Base-by-base conservation (phyloP, 176 grass and related monocot species). In the Neostapfia colusana region DNA sequence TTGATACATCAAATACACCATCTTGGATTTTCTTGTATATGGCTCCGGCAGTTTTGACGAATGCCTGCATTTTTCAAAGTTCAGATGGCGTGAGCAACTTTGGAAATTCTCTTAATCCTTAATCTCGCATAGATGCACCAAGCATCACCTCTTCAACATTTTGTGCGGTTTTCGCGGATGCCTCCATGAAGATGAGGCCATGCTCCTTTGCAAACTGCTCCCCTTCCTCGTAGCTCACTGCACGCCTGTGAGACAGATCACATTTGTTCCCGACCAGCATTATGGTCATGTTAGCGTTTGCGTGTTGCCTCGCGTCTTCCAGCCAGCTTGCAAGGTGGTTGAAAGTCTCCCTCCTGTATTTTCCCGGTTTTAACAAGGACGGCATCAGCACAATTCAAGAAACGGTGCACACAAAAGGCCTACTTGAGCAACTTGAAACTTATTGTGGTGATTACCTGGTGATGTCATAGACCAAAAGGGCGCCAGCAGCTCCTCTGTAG, bases 21-120 rank as follows among this genome's bases (percentile, higher is more conserved):
- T 93, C 91, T 38, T 90, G 91, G 37, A 90, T 93, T 77, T 93
- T 93, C 79, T 93, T 93, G 82, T 90, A 90, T 67, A 93, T 88
- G n/a, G 82, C 83, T 45, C 82, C 85, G 64, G 91, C 87, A 26
- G 87, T 93, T 78, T 81, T 88, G 39, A 93, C 80, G 9, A 93
- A 93, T 37, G 70, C 91, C 91, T 93, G 81, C 3, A 53, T 85
- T 75, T 75, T 75, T 41, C 18, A 40, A 24, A 16, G 28, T 51
- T 25, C 44, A 51, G 8, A 69, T n/a, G 4, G 2, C 38, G 81
- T 40, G 18, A 87, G 43, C 37, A 65, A 80, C 11, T 21, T 18
- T 17, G 0, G n/a, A 44, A 39, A 5, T 8, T 14, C 11, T 49
- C 20, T 55, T 14, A 70, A 40, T 12, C 31, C 20, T 69, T 18